Conservation (phyloP, 768 basidiomycete species). For the Rhodotorula diobovata region DNA sequence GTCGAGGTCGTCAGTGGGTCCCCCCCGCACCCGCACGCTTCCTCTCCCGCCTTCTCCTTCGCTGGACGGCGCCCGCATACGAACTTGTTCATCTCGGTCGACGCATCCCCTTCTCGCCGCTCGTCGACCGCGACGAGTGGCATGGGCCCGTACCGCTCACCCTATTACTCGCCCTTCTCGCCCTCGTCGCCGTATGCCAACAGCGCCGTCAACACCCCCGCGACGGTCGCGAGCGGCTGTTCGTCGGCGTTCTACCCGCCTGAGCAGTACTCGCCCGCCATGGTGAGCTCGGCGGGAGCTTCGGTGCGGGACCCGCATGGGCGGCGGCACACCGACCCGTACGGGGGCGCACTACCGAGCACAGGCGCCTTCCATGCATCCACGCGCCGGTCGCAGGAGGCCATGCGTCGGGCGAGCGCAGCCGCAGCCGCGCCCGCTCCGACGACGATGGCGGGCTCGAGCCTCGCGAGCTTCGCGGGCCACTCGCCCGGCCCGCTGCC, state of each 20-base stretch:
- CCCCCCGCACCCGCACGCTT: neutral
- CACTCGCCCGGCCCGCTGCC: too few species aligned
- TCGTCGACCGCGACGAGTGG: neutral
- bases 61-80: neutral
- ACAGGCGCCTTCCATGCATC: neutral
- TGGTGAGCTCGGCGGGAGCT: neutral
- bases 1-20: neutral
- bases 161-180: neutral
- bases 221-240: neutral
- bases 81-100: slow-evolving; percentile 10
- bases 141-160: neutral
- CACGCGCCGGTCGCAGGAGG: neutral
- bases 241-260: neutral
- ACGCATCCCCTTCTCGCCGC: neutral
- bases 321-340: neutral
- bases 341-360: neutral
- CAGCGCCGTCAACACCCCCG: neutral
- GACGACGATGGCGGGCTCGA: neutral
- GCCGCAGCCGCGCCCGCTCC: neutral
- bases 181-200: neutral
- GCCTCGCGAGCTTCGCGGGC: neutral
- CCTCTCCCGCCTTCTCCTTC: neutral
- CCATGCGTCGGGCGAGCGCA: neutral
- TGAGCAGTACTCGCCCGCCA: neutral
- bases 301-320: too few species aligned